Percentiles rank a stretch among this genome's conserved stretches.
phyloP scores from a whole-genome alignment of 2,329 filamentous ascomycete genomes.

The Phaeomoniella chlamydospora region DNA sequence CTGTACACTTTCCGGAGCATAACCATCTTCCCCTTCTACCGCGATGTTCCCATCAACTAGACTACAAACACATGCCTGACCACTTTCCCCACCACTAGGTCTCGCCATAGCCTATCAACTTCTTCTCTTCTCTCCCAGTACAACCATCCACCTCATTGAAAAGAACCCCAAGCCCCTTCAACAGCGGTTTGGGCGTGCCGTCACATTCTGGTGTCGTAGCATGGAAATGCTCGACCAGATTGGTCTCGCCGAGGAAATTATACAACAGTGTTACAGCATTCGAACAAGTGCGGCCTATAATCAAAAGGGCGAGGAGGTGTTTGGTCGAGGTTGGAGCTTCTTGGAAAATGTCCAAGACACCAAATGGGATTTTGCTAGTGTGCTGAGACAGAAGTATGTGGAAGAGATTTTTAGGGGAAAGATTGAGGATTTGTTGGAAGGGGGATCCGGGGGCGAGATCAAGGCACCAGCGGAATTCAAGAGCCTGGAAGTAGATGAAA shows the following conservation, averaged over 20 bases:
- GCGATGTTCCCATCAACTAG: too few relatives aligned
- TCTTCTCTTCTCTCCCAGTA: slow-evolving; percentile 18
- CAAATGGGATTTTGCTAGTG: slow-evolving; percentile 36
- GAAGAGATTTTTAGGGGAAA: slow-evolving; percentile 37
- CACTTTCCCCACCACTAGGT: not conserved
- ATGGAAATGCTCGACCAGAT: slow-evolving; percentile 39
- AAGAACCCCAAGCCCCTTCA: slow-evolving; percentile 33
- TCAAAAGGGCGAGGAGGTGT: slow-evolving; percentile 26
- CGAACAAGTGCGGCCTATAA: slow-evolving; percentile 35
- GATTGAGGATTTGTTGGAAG: slow-evolving; percentile 15
- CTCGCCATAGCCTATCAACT: slow-evolving; percentile 32
- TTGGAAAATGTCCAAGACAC: slow-evolving; percentile 40
- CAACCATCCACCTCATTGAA: slow-evolving; percentile 33
- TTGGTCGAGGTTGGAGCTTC: slow-evolving; percentile 35
- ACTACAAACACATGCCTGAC: too few relatives aligned
- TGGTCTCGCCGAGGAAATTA: slow-evolving; percentile 31
- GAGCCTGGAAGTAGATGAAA: slow-evolving; percentile 22
- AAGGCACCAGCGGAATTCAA: slow-evolving; percentile 21
- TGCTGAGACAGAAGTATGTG: slow-evolving; percentile 40
- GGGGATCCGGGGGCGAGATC: slow-evolving; percentile 18
- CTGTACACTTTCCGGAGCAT: too few relatives aligned
- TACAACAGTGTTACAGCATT: slow-evolving; percentile 38
- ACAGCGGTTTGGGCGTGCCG: slow-evolving; percentile 38
- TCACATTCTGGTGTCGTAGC: slow-evolving; percentile 37
- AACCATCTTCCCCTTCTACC: too few relatives aligned